phyloP scores from a whole-genome alignment of 2,329 filamentous ascomycete species.

The Beauveria asiatica region DNA sequence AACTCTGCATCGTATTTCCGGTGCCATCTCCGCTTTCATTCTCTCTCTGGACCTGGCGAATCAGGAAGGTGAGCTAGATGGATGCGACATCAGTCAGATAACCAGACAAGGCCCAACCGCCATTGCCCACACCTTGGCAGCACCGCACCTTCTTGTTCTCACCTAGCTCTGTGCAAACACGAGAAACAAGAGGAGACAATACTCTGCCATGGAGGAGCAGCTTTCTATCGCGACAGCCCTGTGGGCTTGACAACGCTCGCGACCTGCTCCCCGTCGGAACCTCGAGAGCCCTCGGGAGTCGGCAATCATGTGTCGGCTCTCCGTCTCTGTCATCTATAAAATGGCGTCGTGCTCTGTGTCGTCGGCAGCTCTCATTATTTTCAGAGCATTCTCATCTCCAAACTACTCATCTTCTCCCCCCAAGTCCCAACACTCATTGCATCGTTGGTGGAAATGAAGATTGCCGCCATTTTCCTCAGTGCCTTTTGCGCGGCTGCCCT shows the following conservation, averaged over 20 bases:
- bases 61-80: neutral
- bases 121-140: no score
- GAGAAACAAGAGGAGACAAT: neutral
- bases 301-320: neutral
- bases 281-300: neutral
- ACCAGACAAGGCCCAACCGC: neutral
- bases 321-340: neutral
- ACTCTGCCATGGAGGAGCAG: neutral
- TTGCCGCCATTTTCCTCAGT: constrained; percentile 1
- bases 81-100: neutral
- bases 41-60: neutral
- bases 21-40: neutral
- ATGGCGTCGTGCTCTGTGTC: neutral
- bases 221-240: neutral
- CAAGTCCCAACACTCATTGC: neutral
- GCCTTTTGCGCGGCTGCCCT: neutral
- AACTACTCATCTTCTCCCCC: neutral
- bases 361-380: neutral
- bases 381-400: neutral
- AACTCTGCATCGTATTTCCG: neutral
- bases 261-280: neutral
- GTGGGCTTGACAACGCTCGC: neutral
- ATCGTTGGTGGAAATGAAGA: neutral
- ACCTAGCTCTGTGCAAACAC: neutral
- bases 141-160: neutral